Percentiles rank a stretch among this genome's conserved stretches.
phyloP scores from a whole-genome alignment of 768 basidiomycete genomes.

The Termitomyces sp. region DNA sequence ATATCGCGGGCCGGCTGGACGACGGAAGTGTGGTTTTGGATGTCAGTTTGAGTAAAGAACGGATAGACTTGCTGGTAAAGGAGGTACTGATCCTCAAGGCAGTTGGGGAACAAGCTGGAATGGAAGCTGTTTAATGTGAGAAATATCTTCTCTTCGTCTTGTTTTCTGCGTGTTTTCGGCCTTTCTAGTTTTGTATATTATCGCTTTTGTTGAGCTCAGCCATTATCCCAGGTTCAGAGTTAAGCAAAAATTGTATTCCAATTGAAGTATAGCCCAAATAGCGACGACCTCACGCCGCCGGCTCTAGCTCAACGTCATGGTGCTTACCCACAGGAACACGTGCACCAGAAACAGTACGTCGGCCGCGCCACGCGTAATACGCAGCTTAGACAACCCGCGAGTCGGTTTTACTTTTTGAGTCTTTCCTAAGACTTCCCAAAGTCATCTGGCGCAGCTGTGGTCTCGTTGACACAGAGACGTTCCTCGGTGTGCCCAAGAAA shows the following conservation, averaged over 20 bases:
- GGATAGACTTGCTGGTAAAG: constrained; percentile 24
- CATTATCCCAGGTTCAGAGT: neutral
- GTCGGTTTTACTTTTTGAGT: constrained; percentile 4
- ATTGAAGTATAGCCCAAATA: neutral
- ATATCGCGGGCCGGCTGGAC: constrained; percentile 33
- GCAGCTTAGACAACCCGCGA: constrained; percentile 6
- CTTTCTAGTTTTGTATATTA: neutral
- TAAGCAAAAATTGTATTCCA: neutral
- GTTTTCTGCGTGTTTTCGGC: neutral
- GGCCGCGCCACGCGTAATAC: neutral
- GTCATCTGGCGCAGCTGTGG: neutral
- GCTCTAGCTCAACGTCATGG: neutral
- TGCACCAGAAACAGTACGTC: neutral
- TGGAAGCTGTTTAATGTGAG: neutral
- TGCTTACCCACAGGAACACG: neutral
- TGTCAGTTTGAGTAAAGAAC: constrained; percentile 26
- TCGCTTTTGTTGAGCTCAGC: neutral
- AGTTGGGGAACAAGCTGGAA: neutral
- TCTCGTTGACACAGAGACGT: neutral
- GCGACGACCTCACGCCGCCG: neutral
- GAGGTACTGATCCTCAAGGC: constrained; percentile 19
- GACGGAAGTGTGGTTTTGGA: constrained; percentile 39
- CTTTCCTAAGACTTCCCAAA: neutral
- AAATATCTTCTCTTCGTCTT: neutral
- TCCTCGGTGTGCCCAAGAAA: neutral